Conservation (phyloP, 495 filamentous ascomycete species). For the Cercophora scortea region DNA sequence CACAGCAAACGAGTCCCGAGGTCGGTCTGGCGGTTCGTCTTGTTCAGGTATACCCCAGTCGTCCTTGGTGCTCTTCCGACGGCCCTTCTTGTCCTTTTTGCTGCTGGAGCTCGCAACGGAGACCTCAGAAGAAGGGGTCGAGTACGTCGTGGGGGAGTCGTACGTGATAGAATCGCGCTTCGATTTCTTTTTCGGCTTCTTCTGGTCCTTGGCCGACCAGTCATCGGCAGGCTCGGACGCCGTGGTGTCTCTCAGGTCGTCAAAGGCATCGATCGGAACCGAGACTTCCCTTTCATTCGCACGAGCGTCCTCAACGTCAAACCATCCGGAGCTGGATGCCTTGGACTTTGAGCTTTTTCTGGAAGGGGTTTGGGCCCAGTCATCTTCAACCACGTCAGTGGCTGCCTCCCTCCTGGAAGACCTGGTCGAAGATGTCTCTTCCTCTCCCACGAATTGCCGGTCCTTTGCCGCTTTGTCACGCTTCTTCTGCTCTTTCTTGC, state of each 20-base stretch:
- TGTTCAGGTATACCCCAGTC: constrained; percentile 20
- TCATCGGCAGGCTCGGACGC: constrained; percentile 9
- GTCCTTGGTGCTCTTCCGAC: constrained; percentile 23
- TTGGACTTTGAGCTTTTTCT: constrained; percentile 25
- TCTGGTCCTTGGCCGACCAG: constrained; percentile 10
- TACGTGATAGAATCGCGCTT: constrained; percentile 17
- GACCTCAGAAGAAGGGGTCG: constrained; percentile 19
- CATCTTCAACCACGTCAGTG: constrained; percentile 6
- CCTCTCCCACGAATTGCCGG: neutral
- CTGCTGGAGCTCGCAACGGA: constrained; percentile 17
- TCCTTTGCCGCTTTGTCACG: constrained; percentile 3
- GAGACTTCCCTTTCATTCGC: neutral
- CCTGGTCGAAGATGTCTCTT: constrained; percentile 1
- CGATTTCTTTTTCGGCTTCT: constrained; percentile 21
- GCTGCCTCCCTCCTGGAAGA: neutral
- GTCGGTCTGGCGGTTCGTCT: constrained; percentile 27
- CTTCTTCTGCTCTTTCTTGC: constrained; percentile 16
- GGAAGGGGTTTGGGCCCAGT: constrained; percentile 8
- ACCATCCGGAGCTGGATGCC: constrained; percentile 17
- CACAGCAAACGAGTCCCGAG: constrained; percentile 16
- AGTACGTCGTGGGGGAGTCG: constrained; percentile 19
- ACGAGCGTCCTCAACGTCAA: constrained; percentile 9
- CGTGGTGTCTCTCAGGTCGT: neutral
- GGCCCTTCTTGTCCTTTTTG: constrained; percentile 19
- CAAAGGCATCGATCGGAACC: neutral